phyloP scores from a whole-genome alignment of 208 protist genomes.

The Borovskyia barvae region DNA sequence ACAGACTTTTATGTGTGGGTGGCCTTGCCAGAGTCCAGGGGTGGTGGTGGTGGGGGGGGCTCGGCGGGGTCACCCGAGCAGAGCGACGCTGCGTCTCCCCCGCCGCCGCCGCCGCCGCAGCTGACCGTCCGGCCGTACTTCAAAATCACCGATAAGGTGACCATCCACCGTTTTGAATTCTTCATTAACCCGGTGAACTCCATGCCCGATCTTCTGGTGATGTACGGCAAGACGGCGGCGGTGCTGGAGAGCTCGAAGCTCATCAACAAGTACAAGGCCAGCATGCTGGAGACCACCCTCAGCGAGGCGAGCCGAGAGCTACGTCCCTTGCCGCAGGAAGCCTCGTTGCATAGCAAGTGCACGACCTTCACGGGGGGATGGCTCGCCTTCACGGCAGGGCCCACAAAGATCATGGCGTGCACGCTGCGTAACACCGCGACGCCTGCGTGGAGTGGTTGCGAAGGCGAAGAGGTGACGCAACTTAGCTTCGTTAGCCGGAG shows the following conservation, averaged over 20 bases:
- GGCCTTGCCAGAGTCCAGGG: slow-evolving; percentile 34
- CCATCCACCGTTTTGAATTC: slow-evolving; percentile 69
- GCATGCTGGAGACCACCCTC: slow-evolving; percentile 51
- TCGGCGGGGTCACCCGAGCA: too few relatives aligned
- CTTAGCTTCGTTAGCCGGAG: slow-evolving; percentile 56
- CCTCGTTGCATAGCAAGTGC: slow-evolving; percentile 45
- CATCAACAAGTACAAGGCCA: slow-evolving; percentile 46
- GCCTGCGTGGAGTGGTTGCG: slow-evolving; percentile 73
- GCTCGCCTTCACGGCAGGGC: slow-evolving; percentile 84
- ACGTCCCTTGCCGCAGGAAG: slow-evolving; percentile 36
- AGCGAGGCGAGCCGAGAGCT: slow-evolving; percentile 46
- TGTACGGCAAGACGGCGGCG: slow-evolving; percentile 65
- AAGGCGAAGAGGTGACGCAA: slow-evolving; percentile 41
- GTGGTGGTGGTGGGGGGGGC: too few relatives aligned
- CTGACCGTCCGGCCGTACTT: slow-evolving; percentile 78
- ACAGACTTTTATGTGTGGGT: slow-evolving; percentile 83
- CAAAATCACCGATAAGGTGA: slow-evolving; percentile 60
- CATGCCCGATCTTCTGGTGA: slow-evolving; percentile 71
- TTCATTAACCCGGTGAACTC: slow-evolving; percentile 75
- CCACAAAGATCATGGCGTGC: slow-evolving; percentile 67
- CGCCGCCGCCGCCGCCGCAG: slow-evolving; percentile 7
- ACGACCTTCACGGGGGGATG: slow-evolving; percentile 60
- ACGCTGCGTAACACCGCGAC: slow-evolving; percentile 80
- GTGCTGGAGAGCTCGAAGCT: slow-evolving; percentile 78
- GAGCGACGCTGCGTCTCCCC: slow-evolving; percentile 1